Evolutionary conservation across 1,139 yeast species (phyloP), one percentile per base, ranked within the genome.

Genomic region (Geotrichum restrictum): DNA sequence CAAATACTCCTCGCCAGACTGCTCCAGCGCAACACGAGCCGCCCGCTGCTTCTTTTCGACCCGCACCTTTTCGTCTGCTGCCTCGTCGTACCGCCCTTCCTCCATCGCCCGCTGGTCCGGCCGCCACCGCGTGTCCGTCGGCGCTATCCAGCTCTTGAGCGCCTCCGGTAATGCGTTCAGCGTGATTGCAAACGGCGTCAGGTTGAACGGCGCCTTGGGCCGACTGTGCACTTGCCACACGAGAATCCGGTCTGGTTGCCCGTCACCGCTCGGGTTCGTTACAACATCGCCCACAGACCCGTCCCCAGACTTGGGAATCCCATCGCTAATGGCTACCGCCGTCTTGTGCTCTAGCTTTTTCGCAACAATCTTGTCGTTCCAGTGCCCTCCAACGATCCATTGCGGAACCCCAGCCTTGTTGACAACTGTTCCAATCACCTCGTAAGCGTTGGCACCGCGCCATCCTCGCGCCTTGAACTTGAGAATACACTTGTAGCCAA

Each of bases 91-190:
- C 46, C 79, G 70, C n/a, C 98, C 98, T 59, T 89, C 89, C 68
- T 93, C 98, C 98, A 94, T 94, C 3, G 96, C 97, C 57, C 98
- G 79, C 71, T 93, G 98, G 72, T 93, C 98, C 0, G 98, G 98
- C 67, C 98, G 80, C 60, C 88, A 74, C 65, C 98, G 79, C 0
- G 98, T 88, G 68, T 93, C 98, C 0, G 96, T 88, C 29, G 93
- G 94, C 0, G 97, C 84, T 45, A 93, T 62, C 81, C 85, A 85
- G 22, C 77, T 74, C 58, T 66, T 67, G 59, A 83, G 74, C 48
- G 78, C 67, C 37, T 85, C 72, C 11, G 76, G 73, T 2, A 82
- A 74, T 2, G 94, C 97, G 66, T 93, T 93, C 67, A 93, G 76
- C 0, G 96, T 83, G 24, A 91, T 79, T 0, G 98, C 98, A 74